Conservation (phyloP, 2,329 filamentous ascomycete genomes). For the Dactylonectria estremocensis region DNA sequence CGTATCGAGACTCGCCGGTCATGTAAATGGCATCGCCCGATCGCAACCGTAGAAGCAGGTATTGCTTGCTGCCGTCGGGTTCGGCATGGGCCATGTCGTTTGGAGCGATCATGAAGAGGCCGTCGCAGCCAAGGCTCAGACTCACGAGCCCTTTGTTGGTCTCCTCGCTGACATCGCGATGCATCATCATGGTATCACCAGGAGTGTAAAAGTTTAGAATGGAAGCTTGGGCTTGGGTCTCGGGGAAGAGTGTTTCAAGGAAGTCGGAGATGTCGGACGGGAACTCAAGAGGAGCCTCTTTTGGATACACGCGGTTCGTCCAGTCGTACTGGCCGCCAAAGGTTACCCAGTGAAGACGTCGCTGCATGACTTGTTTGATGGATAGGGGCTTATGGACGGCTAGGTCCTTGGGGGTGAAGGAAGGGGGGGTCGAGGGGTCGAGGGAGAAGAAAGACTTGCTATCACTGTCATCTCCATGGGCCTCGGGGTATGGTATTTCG, state of each 20-base stretch:
- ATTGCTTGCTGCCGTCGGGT: conserved; percentile 58
- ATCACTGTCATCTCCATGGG: conserved; percentile 38
- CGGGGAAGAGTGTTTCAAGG: conserved; percentile 79
- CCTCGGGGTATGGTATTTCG: conserved; percentile 71
- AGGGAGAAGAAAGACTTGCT: conserved; percentile 69
- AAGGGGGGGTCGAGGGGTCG: conserved; percentile 65
- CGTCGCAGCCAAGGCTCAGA: conserved; percentile 91
- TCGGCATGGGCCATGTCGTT: conserved; percentile 54
- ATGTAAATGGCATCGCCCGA: conserved; percentile 95
- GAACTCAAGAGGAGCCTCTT: conserved; percentile 77
- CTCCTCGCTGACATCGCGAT: conserved; percentile 93
- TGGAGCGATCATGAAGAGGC: conserved; percentile 87
- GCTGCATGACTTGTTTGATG: conserved; percentile 79
- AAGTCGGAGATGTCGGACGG: conserved; percentile 80
- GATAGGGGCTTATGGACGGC: conserved; percentile 81
- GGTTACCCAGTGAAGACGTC: conserved; percentile 93
- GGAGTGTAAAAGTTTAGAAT: conserved; percentile 96
- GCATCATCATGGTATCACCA: conserved; percentile 91
- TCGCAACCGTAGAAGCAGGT: conserved; percentile 76
- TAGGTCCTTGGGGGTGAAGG: conserved; percentile 78
- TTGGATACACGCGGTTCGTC: conserved; percentile 88
- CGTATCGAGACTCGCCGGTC: conserved; percentile 84
- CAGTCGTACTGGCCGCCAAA: conserved; percentile 97
- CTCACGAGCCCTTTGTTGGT: conserved; percentile 85
- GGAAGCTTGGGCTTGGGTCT: conserved; percentile 86